Evolutionary conservation across 805 yeast genomes (phyloP), one percentile per base, ranked within the genome.

Genomic region (Starmerella stigmatis): DNA sequence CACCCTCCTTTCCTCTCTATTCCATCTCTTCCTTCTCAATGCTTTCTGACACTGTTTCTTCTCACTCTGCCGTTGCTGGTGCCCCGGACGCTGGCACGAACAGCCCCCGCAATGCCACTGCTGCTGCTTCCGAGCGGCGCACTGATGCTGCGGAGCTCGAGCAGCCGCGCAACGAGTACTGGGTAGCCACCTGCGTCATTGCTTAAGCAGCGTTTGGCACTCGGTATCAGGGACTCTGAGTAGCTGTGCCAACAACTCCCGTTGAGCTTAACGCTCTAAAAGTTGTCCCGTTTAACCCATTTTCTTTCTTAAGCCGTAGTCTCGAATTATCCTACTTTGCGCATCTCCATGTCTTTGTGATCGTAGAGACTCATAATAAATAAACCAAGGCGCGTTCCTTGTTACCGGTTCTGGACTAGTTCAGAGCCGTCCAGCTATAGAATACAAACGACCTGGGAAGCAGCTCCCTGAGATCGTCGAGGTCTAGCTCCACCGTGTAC

Each of bases 401-500:
- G n/a, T n/a, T n/a, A n/a, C n/a, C n/a, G n/a, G n/a, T 11, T 17
- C n/a, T n/a, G 8, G 27, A 15, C 27, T n/a, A 34, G 38, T 15
- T 28, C 19, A 13, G 17, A 8, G 40, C 29, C 4, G 72, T 65
- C 61, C 70, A 69, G 26, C 59, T 57, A 42, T 64, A 64, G 41
- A 72, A 58, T 6, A 65, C 62, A 41, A 66, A 69, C 26, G 68
- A 65, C 13, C 63, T 25, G 10, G 62, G 61, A 8, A 65, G 50
- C 38, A 64, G 45, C 19, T 52, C 50, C 7, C 61, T 47, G 19
- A 65, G 50, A 43, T 65, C 69, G 35, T 59, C 54, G 19, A 65
- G 51, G 17, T 59, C 52, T 3, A 59, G 55, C 41, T 64, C 69
- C 8, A 63, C 61, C n/a, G 54, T 51, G 27, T 55, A 54, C 62